These are phyloP conservation scores for Botrytis tulipae DNA, from an alignment of 2,329 filamentous ascomycete genomes.

Conservation along the genomic window DNA sequence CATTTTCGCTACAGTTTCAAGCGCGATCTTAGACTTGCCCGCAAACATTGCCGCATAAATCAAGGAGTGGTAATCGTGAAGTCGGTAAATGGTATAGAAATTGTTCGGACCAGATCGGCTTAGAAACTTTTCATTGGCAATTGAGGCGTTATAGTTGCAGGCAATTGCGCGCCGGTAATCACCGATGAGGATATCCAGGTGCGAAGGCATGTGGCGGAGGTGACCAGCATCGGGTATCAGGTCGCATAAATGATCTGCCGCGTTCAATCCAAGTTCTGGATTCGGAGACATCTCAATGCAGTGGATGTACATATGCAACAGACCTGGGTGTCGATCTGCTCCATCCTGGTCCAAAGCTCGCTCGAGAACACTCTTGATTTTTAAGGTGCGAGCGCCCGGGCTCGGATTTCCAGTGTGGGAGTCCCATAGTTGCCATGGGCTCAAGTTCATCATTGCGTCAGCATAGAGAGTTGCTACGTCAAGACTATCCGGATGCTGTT, in stretches of 20 bases:
- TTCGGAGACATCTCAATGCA: slow-evolving; percentile 72
- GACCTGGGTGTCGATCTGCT: slow-evolving; percentile 60
- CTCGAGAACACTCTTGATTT: slow-evolving; percentile 59
- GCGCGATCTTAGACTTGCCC: slow-evolving; percentile 59
- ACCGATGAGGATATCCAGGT: slow-evolving; percentile 71
- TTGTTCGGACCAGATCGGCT: slow-evolving; percentile 57
- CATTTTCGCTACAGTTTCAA: slow-evolving; percentile 58
- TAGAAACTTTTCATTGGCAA: slow-evolving; percentile 67
- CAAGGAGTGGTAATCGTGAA: slow-evolving; percentile 72
- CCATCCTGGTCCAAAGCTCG: slow-evolving; percentile 51
- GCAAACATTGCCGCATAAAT: slow-evolving; percentile 79
- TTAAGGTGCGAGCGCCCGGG: slow-evolving; percentile 53
- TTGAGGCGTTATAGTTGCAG: slow-evolving; percentile 65
- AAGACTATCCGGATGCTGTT: slow-evolving; percentile 52
- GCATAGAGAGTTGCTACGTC: slow-evolving; percentile 64
- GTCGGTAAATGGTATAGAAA: slow-evolving; percentile 76
- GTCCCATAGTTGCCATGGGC: slow-evolving; percentile 65
- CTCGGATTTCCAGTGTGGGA: slow-evolving; percentile 56
- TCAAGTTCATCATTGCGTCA: slow-evolving; percentile 64
- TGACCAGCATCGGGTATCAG: slow-evolving; percentile 70
- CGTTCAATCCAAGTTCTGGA: slow-evolving; percentile 60
- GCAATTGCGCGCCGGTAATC: slow-evolving; percentile 66
- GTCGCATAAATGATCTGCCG: slow-evolving; percentile 60
- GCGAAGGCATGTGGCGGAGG: slow-evolving; percentile 73
- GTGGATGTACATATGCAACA: slow-evolving; percentile 75